Conservation (phyloP, 345 rosid species). For the Eucalyptus erythrocorys region DNA sequence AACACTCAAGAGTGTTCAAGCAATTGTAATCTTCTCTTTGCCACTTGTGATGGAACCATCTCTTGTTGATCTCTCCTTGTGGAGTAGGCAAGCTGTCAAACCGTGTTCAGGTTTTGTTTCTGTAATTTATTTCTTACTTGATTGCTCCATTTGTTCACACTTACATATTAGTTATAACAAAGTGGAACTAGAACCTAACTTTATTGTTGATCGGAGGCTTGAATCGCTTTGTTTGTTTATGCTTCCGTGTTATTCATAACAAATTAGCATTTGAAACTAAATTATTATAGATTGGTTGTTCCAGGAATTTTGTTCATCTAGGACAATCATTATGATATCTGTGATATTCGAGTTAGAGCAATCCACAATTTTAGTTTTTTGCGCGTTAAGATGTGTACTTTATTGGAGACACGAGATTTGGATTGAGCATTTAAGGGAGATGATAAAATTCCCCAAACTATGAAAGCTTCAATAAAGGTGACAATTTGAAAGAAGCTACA, state of each 20-base stretch:
- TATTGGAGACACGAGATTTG: background rate
- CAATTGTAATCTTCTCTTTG: background rate
- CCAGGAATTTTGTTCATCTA: background rate
- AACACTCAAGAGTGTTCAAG: background rate
- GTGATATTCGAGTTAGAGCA: background rate
- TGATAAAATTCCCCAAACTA: background rate
- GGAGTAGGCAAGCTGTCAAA: background rate
- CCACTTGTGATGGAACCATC: background rate
- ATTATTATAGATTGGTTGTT: background rate
- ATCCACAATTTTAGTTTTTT: background rate
- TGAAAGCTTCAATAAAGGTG: background rate
- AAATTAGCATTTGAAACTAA: background rate
- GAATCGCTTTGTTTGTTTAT: no score
- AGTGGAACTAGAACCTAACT: background rate
- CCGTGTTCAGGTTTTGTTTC: background rate
- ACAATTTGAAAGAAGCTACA: background rate
- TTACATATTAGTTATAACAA: background rate
- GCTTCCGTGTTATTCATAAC: background rate
- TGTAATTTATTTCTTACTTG: background rate
- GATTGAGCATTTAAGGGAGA: background rate
- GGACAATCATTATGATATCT: background rate
- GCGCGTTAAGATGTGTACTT: accelerated
- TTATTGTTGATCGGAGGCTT: background rate
- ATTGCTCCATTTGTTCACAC: no score
- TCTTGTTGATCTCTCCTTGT: background rate